Percentiles rank a stretch among this genome's conserved stretches.
These are phyloP conservation scores for Cryomyces minteri DNA, from an alignment of 495 filamentous ascomycete species.

Conservation along the genomic window DNA sequence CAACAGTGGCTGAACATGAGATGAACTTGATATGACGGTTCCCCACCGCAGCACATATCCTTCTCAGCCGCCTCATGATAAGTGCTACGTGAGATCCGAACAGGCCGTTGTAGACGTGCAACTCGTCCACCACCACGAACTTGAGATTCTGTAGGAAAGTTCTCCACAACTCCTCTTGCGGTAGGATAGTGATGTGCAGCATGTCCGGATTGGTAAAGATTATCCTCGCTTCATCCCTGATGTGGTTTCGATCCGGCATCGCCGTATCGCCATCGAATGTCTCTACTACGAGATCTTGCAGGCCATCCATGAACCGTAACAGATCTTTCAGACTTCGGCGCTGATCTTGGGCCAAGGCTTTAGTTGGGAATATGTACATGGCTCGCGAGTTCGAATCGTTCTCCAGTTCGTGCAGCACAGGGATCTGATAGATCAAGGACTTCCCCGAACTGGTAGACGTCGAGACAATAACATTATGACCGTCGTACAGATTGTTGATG, in stretches of 20 bases:
- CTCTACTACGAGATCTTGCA: slow-evolving; percentile 66
- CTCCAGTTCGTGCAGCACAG: slow-evolving; percentile 79
- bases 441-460: slow-evolving; percentile 96
- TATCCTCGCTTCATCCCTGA: slow-evolving; percentile 78
- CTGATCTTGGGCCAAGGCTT: slow-evolving; percentile 93
- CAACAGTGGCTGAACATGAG: slow-evolving; percentile 92
- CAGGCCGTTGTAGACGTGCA: slow-evolving; percentile 92
- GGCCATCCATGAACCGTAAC: slow-evolving; percentile 53
- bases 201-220: slow-evolving; percentile 99
- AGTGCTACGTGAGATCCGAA: slow-evolving; percentile 89
- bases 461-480: slow-evolving; percentile 75
- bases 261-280: slow-evolving; percentile 94
- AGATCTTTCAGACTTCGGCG: slow-evolving; percentile 73
- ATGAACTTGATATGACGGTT: slow-evolving; percentile 84
- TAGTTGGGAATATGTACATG: slow-evolving; percentile 98
- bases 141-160: slow-evolving; percentile 74
- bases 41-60: slow-evolving; percentile 82
- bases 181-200: slow-evolving; percentile 88
- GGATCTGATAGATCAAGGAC: slow-evolving; percentile 89
- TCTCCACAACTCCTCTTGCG: slow-evolving; percentile 80
- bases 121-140: slow-evolving; percentile 64
- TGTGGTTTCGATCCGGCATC: slow-evolving; percentile 53
- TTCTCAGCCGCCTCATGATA: slow-evolving; percentile 78
- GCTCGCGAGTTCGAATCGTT: slow-evolving; percentile 56
- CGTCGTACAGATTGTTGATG: slow-evolving; percentile 73